Evolutionary conservation across 164 flowering plant genomes (phyloP).

Genomic region (Houttuynia cordata): DNA sequence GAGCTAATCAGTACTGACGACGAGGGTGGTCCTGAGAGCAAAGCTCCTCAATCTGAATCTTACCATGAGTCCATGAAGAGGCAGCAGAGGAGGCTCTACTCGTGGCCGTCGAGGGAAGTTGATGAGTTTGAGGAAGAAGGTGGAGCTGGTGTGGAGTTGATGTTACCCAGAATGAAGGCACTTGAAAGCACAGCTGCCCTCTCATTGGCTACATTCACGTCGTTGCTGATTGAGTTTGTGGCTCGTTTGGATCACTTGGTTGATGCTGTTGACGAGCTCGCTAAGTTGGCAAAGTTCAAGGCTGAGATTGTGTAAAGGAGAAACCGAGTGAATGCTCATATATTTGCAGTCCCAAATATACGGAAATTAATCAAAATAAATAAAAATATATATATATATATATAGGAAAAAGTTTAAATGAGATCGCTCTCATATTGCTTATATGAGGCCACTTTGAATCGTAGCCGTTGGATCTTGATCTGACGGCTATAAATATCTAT

Average conservation of each 20-base stretch:
- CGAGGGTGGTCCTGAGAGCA: background rate
- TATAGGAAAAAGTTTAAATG: no score
- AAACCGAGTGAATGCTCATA: no score
- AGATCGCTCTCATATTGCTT: no score
- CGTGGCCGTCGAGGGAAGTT: conserved; percentile 29
- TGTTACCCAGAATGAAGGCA: conserved; percentile 19
- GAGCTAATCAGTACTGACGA: background rate
- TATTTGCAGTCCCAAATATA: no score
- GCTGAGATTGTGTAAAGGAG: conserved; percentile 1
- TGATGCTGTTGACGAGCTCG: conserved; percentile 45
- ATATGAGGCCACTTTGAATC: no score
- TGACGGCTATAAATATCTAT: no score
- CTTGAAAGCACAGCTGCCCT: conserved; percentile 43
- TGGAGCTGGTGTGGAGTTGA: conserved; percentile 3
- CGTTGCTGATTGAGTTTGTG: conserved; percentile 53
- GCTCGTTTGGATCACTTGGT: conserved; percentile 59
- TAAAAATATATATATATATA: no score
- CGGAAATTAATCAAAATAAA: no score
- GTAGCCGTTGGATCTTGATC: no score
- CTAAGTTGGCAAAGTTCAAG: conserved; percentile 43
- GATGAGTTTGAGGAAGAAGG: conserved; percentile 19
- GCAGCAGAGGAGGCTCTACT: conserved; percentile 22
- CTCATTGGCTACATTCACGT: conserved; percentile 52
- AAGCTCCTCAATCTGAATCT: conserved; percentile 2
- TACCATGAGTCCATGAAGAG: conserved; percentile 18